phyloP scores from a whole-genome alignment of 2,329 filamentous ascomycete species.

The Epichloe hybrida region DNA sequence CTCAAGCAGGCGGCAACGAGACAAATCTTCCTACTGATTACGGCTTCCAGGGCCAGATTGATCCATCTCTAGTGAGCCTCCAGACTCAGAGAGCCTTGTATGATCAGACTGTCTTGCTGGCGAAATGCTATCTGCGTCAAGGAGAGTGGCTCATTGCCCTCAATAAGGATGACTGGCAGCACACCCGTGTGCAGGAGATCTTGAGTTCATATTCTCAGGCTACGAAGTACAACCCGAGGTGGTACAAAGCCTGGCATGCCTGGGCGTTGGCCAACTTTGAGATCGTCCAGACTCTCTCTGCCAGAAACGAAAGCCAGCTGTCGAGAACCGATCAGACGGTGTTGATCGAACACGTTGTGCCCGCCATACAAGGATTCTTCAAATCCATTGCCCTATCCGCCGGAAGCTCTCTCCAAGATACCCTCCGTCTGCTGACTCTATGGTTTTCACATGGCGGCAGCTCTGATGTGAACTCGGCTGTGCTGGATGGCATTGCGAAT shows the following conservation, averaged over 20 bases:
- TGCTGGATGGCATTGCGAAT: conserved; percentile 79
- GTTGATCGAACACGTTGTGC: conserved; percentile 79
- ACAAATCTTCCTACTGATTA: conserved; percentile 32
- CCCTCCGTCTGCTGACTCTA: conserved; percentile 76
- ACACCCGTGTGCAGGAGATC: conserved; percentile 75
- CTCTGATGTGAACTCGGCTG: conserved; percentile 72
- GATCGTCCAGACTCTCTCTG: conserved; percentile 72
- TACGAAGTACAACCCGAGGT: conserved; percentile 84
- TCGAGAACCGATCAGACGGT: conserved; percentile 43
- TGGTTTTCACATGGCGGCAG: conserved; percentile 94
- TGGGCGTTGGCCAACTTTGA: conserved; percentile 99
- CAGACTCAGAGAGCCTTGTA: conserved; percentile 39
- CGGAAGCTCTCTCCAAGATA: conserved; percentile 90
- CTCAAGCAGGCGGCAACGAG: conserved; percentile 30
- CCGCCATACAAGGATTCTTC: conserved; percentile 92
- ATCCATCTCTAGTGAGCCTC: conserved; percentile 31
- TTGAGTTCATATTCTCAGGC: conserved; percentile 83
- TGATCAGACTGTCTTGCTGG: conserved; percentile 59
- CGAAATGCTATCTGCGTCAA: conserved; percentile 91
- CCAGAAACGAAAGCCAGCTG: conserved; percentile 44
- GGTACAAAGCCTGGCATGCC: conserved; percentile 99
- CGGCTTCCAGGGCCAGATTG: conserved; percentile 34
- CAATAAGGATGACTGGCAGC: conserved; percentile 79
- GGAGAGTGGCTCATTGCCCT: conserved; percentile 89
- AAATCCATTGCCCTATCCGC: conserved; percentile 87